Evolutionary conservation across 352 stramenopile species (phyloP).

Genomic region (Phytophthora tubulina): DNA sequence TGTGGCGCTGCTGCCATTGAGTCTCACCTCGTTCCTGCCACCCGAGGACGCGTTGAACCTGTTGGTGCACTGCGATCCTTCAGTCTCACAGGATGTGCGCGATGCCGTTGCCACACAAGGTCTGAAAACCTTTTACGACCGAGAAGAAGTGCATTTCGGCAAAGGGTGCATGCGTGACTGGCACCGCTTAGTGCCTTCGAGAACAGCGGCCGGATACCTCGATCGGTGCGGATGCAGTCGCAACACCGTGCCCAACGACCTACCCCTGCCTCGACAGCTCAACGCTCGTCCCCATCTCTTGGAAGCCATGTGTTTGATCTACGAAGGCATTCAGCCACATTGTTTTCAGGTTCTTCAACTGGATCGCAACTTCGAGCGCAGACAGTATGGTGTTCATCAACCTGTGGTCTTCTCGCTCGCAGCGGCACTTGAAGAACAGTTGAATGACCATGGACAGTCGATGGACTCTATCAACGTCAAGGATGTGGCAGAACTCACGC

Average conservation of each 20-base stretch:
- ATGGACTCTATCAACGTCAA: slow-evolving; percentile 29
- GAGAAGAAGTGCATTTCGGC: slow-evolving; percentile 30
- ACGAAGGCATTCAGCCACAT: slow-evolving; percentile 35
- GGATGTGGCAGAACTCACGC: slow-evolving; percentile 26
- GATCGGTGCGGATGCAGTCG: slow-evolving; percentile 14
- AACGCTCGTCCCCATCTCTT: slow-evolving; percentile 37
- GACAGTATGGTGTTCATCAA: slow-evolving; percentile 38
- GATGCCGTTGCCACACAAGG: slow-evolving; percentile 38
- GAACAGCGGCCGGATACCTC: slow-evolving; percentile 1
- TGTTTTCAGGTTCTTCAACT: slow-evolving; percentile 42
- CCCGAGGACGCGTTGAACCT: slow-evolving; percentile 38
- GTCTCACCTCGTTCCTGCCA: slow-evolving; percentile 29
- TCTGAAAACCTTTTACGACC: slow-evolving; percentile 31
- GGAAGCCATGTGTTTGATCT: slow-evolving; percentile 40
- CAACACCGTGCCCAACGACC: slow-evolving; percentile 7
- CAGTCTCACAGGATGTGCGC: slow-evolving; percentile 31
- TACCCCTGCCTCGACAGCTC: slow-evolving; percentile 22
- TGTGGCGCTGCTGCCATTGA: slow-evolving; percentile 25
- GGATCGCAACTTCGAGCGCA: slow-evolving; percentile 38
- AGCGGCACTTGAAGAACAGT: slow-evolving; percentile 17
- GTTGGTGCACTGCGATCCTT: slow-evolving; percentile 21
- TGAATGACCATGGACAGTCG: not conserved
- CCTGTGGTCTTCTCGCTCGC: slow-evolving; percentile 31
- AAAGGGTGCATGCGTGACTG: slow-evolving; percentile 35
- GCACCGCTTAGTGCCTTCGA: slow-evolving; percentile 27